A percentile compares a stretch with the other conserved stretches of the same genome.
phyloP scores from a whole-genome alignment of 495 filamentous ascomycete species.

The Penicillium roqueforti region DNA sequence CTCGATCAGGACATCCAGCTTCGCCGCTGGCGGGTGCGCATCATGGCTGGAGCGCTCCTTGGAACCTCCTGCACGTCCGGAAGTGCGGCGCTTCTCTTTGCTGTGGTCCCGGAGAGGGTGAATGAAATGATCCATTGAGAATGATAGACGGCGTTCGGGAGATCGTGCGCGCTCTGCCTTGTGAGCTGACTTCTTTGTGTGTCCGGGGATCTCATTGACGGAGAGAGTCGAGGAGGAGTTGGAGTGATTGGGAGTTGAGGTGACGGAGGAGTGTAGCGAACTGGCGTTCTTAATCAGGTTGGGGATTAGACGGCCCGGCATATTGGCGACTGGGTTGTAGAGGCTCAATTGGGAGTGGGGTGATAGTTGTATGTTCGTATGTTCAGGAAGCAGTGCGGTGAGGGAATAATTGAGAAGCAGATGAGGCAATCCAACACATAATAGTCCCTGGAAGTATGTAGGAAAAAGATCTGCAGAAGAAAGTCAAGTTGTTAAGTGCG shows the following conservation, averaged over 20 bases:
- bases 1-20: conserved; percentile 75
- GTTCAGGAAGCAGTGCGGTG: conserved; percentile 32
- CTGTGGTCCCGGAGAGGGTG: conserved; percentile 42
- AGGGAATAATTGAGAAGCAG: conserved; percentile 22
- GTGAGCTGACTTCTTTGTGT: conserved; percentile 35
- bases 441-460: conserved; percentile 4
- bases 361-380: conserved; percentile 3
- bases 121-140: conserved; percentile 44
- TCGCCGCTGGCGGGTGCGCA: conserved; percentile 40
- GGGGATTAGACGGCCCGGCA: conserved; percentile 47
- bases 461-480: background rate
- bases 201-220: conserved; percentile 37
- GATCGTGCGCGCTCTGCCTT: conserved; percentile 33
- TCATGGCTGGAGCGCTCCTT: conserved; percentile 37
- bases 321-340: conserved; percentile 14
- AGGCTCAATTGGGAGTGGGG: conserved; percentile 6
- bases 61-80: conserved; percentile 36
- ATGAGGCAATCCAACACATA: conserved; percentile 29
- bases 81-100: conserved; percentile 43
- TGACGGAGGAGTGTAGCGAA: conserved; percentile 31
- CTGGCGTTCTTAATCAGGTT: conserved; percentile 42
- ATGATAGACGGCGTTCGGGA: conserved; percentile 43
- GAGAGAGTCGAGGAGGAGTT: conserved; percentile 41
- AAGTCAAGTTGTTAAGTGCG: background rate
- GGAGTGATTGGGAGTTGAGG: conserved; percentile 38